Percentiles rank a stretch among this genome's conserved stretches.
Conservation (phyloP, 345 rosid genomes). For the Salix suchowensis region DNA sequence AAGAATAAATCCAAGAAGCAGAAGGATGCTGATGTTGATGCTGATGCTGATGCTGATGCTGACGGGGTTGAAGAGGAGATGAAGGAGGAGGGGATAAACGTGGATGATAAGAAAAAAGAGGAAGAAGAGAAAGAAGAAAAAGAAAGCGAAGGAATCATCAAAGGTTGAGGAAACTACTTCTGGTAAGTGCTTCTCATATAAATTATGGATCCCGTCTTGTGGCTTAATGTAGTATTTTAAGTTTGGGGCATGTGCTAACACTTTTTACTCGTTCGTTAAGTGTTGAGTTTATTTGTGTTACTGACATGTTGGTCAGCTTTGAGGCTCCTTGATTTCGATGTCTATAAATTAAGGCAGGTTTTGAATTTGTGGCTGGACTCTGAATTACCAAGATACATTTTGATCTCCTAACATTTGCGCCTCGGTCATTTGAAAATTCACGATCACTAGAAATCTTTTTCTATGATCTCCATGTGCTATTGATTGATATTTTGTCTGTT, state of each 20-base stretch:
- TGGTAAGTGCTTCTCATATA: constrained; percentile 42
- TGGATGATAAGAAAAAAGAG: constrained; percentile 33
- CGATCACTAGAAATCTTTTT: background rate
- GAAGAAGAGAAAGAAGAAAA: constrained; percentile 44
- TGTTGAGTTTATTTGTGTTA: no score
- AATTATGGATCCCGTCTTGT: background rate
- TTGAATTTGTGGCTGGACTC: no score
- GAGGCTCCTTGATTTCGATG: no score
- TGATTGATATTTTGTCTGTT: background rate
- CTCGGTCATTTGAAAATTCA: no score
- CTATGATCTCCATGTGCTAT: background rate
- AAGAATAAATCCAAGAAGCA: constrained; percentile 32
- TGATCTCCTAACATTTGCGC: background rate
- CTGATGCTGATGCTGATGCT: constrained; percentile 26
- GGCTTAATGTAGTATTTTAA: background rate
- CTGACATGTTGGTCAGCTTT: no score
- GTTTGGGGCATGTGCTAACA: background rate
- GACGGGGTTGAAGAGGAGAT: constrained; percentile 28
- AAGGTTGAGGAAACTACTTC: constrained; percentile 28
- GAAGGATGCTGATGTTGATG: constrained; percentile 29
- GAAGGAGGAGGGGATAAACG: constrained; percentile 18
- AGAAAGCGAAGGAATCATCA: constrained; percentile 29
- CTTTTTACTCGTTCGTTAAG: background rate
- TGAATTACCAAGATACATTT: background rate
- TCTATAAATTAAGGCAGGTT: no score